Base-by-base conservation (phyloP, 164 flowering plant genomes). In the Malania oleifera region DNA sequence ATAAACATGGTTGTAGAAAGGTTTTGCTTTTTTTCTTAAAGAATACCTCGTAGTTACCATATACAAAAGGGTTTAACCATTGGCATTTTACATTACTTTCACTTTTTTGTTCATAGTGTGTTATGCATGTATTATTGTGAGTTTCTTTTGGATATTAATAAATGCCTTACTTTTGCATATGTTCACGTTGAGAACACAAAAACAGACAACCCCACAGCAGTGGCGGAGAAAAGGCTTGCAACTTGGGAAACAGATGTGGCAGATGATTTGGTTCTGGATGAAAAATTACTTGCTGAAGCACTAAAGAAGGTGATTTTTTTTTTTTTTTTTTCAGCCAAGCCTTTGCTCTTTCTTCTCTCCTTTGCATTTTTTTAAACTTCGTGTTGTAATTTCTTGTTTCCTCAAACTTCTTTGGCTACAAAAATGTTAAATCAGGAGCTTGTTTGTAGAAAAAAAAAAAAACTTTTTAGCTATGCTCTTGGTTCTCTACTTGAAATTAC, bases 201-300 rank as follows among this genome's bases (percentile, higher is more conserved):
- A 31, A 29, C 85, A 89, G 97, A 82, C 15, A 47, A 22, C 9
- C 70, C 79, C 43, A 75, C 68, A 38, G 79, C 75, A 15, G 64
- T 34, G 0, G 93, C 87, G 71, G 86, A 80, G 67, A 92, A 78
- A 66, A 78, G 68, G 51, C 79, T 73, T 49, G 98, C 91, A 40
- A 80, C 87, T 24, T 92, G 97, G 96, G 96, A 97, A 54, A 75
- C 90, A 45, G 98, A 92, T 39, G 76, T 87, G 3, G 93, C 96
- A 0, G 91, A 85, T 20, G 96, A 83, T 60, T 61, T 86, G 75
- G 86, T 80, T 61, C 68, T 92, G 18, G 96, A 92, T 56, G 67
- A 81, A 59, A 83, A 84, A 24, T 56, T 65, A 41, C 85, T 92
- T 44, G 51, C 77, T 20, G 86, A 87, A 48, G 77, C 96, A 23